Evolutionary conservation across 192 early-diverging fungal species (phyloP).

Genomic region (Podochytrium sp.): DNA sequence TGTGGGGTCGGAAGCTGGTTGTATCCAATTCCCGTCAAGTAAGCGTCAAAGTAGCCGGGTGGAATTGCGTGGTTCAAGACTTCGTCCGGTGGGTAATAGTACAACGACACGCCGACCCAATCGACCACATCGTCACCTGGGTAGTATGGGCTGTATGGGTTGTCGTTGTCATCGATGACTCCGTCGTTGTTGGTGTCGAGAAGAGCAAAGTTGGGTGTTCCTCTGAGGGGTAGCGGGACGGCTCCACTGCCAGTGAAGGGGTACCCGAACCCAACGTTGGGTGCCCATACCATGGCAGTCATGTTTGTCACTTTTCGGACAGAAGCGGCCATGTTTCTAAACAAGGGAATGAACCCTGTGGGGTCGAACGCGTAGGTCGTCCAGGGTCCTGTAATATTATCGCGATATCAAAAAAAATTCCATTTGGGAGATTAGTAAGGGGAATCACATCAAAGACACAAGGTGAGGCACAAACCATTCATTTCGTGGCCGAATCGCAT

Average conservation of each 20-base stretch:
- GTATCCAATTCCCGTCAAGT: slow-evolving; percentile 16
- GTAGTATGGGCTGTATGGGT: slow-evolving; percentile 44
- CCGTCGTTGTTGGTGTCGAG: slow-evolving; percentile 49
- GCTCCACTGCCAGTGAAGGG: slow-evolving; percentile 33
- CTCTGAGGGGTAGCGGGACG: neutral
- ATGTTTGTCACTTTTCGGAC: slow-evolving; percentile 46
- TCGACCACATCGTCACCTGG: slow-evolving; percentile 39
- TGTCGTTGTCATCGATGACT: slow-evolving; percentile 33
- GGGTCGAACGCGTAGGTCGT: slow-evolving; percentile 37
- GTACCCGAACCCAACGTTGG: slow-evolving; percentile 49
- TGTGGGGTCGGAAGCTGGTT: neutral
- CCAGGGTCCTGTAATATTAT: slow-evolving; percentile 31
- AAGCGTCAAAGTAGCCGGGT: slow-evolving; percentile 20
- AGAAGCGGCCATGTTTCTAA: slow-evolving; percentile 36
- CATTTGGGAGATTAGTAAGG: neutral
- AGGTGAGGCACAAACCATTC: slow-evolving; percentile 41
- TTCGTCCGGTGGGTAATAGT: slow-evolving; percentile 33
- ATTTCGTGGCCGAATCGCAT: slow-evolving; percentile 55
- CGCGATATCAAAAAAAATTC: neutral
- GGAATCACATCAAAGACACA: neutral
- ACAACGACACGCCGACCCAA: slow-evolving; percentile 52
- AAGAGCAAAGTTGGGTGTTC: slow-evolving; percentile 15
- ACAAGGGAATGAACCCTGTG: slow-evolving; percentile 21
- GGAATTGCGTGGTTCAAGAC: neutral
- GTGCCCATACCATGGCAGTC: slow-evolving; percentile 53